A percentile compares a stretch with the other conserved stretches of the same genome.
These are phyloP conservation scores for Castanea sativa DNA, from an alignment of 306 rosid species.

Conservation along the genomic window DNA sequence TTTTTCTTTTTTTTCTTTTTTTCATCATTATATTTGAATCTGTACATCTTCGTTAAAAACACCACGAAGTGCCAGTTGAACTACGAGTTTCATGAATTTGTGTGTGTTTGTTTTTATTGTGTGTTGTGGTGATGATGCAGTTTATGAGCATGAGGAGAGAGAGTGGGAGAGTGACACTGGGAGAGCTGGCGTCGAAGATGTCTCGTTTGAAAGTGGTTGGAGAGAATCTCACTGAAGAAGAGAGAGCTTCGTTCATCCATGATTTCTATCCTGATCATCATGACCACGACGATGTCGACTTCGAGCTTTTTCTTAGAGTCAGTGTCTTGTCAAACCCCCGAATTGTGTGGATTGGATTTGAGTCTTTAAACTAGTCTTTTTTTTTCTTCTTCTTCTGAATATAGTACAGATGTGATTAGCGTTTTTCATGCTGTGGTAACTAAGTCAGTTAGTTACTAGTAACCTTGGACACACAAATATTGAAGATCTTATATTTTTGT, in stretches of 20 bases:
- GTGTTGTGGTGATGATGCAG: slow-evolving; percentile 34
- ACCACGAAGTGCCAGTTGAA: not conserved
- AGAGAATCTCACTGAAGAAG: slow-evolving; percentile 82
- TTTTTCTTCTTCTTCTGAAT: too few relatives aligned
- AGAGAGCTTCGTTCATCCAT: slow-evolving; percentile 74
- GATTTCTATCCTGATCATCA: slow-evolving; percentile 61
- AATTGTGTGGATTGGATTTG: too few relatives aligned
- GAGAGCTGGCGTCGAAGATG: slow-evolving; percentile 87
- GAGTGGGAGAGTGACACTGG: slow-evolving; percentile 62
- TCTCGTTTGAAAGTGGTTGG: slow-evolving; percentile 78
- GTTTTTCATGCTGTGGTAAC: too few relatives aligned
- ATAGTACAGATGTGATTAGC: too few relatives aligned
- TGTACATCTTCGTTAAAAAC: too few relatives aligned
- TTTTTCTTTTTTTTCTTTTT: too few relatives aligned
- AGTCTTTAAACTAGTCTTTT: too few relatives aligned
- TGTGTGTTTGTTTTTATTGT: slow-evolving; percentile 13
- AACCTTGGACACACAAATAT: too few relatives aligned
- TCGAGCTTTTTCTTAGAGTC: slow-evolving; percentile 88
- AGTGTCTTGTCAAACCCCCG: not conserved
- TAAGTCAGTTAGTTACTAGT: too few relatives aligned
- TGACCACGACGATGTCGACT: slow-evolving; percentile 54
- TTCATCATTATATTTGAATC: too few relatives aligned
- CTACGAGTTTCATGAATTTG: not conserved
- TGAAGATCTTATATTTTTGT: too few relatives aligned
- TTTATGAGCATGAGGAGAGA: slow-evolving; percentile 88